phyloP scores from a whole-genome alignment of 768 basidiomycete genomes.

The Russula olivacea region DNA sequence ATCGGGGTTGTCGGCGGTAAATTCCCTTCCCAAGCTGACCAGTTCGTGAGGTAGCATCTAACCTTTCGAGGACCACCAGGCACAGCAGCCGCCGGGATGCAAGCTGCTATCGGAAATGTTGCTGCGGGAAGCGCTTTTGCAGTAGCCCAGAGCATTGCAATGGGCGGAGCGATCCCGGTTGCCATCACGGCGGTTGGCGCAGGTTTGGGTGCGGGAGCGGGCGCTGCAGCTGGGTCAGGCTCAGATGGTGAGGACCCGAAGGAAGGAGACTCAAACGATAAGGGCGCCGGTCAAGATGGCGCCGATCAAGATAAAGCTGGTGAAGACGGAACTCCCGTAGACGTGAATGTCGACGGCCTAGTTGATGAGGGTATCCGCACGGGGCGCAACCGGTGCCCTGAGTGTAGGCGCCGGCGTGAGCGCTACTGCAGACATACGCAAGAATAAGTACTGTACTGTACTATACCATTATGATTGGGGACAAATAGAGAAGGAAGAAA shows the following conservation, averaged over 20 bases:
- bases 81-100: neutral
- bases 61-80: neutral
- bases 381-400: neutral
- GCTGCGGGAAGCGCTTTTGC: constrained; percentile 13
- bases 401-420: neutral
- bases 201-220: neutral
- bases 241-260: neutral
- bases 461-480: too few relatives aligned
- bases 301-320: too few relatives aligned
- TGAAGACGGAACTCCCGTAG: neutral
- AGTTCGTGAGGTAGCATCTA: neutral
- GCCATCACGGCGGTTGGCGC: neutral
- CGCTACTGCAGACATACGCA: neutral
- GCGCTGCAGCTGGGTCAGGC: neutral
- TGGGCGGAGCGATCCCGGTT: constrained; percentile 4
- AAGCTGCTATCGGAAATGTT: constrained; percentile 15
- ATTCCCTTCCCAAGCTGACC: too few relatives aligned
- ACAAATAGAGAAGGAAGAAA: too few relatives aligned
- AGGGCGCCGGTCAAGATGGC: neutral
- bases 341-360: too few relatives aligned
- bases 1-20: constrained; percentile 11
- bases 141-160: constrained; percentile 5
- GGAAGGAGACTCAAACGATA: neutral
- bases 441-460: neutral
- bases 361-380: neutral